Evolutionary conservation across 208 protist species (phyloP).

Genomic region (Leishmania mexicana): DNA sequence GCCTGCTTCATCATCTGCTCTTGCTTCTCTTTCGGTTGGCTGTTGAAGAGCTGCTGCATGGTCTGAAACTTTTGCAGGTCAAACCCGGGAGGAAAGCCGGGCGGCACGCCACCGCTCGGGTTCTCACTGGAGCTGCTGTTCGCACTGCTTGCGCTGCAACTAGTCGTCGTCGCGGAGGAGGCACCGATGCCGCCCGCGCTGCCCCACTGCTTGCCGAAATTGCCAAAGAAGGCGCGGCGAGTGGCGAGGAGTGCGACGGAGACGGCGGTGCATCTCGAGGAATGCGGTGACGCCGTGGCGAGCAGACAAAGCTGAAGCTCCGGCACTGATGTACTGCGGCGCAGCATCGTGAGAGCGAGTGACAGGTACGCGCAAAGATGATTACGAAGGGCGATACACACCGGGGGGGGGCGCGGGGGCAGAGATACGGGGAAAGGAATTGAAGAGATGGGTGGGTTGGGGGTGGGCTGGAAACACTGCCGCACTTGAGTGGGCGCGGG

Average conservation of each 20-base stretch:
- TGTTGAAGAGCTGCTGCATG: conserved; percentile 80
- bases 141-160: conserved; percentile 8
- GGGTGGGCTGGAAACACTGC: neutral
- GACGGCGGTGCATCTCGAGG: neutral
- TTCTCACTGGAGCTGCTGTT: neutral
- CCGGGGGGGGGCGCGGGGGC: neutral
- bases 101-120: neutral
- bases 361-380: no score
- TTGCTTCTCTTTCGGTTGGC: conserved; percentile 77
- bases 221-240: conserved; percentile 22
- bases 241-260: conserved; percentile 7
- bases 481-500: neutral
- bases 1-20: conserved; percentile 85
- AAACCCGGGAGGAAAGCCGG: conserved; percentile 53
- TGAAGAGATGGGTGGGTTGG: neutral
- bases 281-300: neutral
- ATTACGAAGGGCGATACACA: neutral
- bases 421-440: neutral
- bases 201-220: conserved; percentile 20
- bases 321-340: conserved; percentile 13
- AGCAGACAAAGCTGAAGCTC: conserved; percentile 24
- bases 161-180: neutral
- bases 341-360: conserved; percentile 10
- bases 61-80: conserved; percentile 65
- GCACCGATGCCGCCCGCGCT: neutral